phyloP scores from a whole-genome alignment of 1,139 yeast genomes.

The Magnusiomyces fungicola region DNA sequence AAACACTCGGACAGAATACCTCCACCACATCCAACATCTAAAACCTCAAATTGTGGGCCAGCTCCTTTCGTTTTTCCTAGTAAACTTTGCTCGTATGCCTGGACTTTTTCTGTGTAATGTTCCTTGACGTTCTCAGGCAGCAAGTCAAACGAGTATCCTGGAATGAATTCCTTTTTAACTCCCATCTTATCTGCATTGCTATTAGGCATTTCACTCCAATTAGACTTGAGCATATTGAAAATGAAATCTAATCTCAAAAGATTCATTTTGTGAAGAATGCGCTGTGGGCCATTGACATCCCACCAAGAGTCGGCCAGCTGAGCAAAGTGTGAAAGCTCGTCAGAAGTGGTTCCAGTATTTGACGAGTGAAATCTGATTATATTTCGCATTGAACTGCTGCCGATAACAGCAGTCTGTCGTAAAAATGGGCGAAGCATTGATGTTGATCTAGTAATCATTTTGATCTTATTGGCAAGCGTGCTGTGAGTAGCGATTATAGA shows the following conservation, averaged over 20 bases:
- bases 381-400: neutral
- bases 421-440: neutral
- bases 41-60: constrained; percentile 39
- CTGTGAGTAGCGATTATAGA: too few species aligned
- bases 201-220: constrained; percentile 36
- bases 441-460: neutral
- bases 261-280: constrained; percentile 93
- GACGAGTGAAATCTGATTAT: neutral
- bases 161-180: constrained; percentile 44
- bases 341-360: constrained; percentile 23
- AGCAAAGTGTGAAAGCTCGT: constrained; percentile 74
- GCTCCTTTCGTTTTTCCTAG: neutral
- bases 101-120: neutral
- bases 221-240: constrained; percentile 46
- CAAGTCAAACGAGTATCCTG: constrained; percentile 65
- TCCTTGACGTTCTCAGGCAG: constrained; percentile 40
- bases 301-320: constrained; percentile 89
- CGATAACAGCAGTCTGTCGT: neutral
- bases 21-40: constrained; percentile 98
- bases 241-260: constrained; percentile 82
- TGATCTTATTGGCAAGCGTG: too few species aligned
- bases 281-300: constrained; percentile 90
- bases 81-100: constrained; percentile 19
- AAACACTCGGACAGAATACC: constrained; percentile 84
- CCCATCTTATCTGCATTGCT: constrained; percentile 25